phyloP scores from a whole-genome alignment of 192 early-diverging fungal genomes.

The Podila minutissima region DNA sequence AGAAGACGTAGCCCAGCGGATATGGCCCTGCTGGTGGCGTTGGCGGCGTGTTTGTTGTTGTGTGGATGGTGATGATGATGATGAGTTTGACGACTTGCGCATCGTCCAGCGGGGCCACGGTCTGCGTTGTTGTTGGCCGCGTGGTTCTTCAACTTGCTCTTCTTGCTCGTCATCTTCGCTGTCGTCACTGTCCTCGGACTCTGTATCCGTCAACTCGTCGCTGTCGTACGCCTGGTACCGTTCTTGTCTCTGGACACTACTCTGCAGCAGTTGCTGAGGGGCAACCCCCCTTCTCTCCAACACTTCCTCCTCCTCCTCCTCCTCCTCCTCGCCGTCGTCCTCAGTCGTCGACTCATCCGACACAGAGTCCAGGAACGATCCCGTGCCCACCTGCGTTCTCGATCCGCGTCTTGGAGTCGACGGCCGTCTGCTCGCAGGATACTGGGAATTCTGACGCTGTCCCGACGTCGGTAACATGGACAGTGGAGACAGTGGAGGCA shows the following conservation, averaged over 20 bases:
- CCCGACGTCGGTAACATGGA: neutral
- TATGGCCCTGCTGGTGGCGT: neutral
- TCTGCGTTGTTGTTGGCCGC: neutral
- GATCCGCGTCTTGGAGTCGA: neutral
- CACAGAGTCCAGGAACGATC: neutral
- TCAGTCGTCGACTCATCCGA: neutral
- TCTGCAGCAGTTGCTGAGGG: neutral
- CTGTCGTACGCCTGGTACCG: slow-evolving; percentile 9
- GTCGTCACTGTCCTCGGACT: neutral
- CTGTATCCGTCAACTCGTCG: slow-evolving; percentile 2
- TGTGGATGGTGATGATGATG: neutral
- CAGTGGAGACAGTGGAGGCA: neutral
- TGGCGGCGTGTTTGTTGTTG: neutral
- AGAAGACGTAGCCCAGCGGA: neutral
- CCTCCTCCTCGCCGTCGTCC: neutral
- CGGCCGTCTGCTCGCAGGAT: neutral
- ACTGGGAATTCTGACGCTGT: neutral
- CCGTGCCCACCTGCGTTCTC: neutral
- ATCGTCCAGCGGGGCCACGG: neutral
- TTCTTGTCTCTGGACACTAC: neutral
- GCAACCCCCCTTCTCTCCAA: neutral
- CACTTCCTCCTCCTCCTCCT: neutral
- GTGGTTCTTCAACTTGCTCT: neutral
- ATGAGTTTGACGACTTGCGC: neutral
- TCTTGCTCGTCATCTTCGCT: slow-evolving; percentile 3